phyloP scores from a whole-genome alignment of 2,329 filamentous ascomycete species.

The Daldinia eschscholtzii region DNA sequence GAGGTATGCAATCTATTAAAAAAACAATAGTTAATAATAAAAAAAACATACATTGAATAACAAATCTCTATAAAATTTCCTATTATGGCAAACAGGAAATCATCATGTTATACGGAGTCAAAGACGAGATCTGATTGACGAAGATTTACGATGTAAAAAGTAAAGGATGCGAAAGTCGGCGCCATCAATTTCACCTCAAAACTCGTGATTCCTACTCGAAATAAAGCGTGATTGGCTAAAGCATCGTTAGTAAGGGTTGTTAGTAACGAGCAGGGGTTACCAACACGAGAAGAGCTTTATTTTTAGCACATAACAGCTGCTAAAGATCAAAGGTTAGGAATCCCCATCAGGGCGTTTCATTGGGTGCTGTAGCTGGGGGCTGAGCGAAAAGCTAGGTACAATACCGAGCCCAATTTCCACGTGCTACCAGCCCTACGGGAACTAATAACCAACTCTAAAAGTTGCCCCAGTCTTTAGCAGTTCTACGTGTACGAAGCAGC shows the following conservation, averaged over 20 bases:
- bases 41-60: background rate
- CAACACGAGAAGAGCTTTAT: constrained; percentile 4
- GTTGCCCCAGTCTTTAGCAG: background rate
- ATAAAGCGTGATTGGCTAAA: background rate
- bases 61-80: background rate
- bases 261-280: background rate
- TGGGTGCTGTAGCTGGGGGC: background rate
- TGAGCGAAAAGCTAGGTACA: background rate
- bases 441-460: background rate
- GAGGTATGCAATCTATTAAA: background rate
- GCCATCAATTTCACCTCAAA: background rate
- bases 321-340: background rate
- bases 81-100: background rate
- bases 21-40: too few relatives aligned
- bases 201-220: constrained; percentile 4
- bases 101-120: background rate
- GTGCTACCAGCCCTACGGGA: background rate
- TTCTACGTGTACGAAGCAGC: background rate
- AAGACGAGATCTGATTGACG: constrained; percentile 1
- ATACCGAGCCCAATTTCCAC: background rate
- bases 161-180: background rate
- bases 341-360: background rate
- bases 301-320: background rate
- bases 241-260: background rate
- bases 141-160: background rate